Evolutionary conservation across 1,284 basidiomycete species (phyloP), one percentile per base, ranked within the genome.

Genomic region (Abortiporus biennis): DNA sequence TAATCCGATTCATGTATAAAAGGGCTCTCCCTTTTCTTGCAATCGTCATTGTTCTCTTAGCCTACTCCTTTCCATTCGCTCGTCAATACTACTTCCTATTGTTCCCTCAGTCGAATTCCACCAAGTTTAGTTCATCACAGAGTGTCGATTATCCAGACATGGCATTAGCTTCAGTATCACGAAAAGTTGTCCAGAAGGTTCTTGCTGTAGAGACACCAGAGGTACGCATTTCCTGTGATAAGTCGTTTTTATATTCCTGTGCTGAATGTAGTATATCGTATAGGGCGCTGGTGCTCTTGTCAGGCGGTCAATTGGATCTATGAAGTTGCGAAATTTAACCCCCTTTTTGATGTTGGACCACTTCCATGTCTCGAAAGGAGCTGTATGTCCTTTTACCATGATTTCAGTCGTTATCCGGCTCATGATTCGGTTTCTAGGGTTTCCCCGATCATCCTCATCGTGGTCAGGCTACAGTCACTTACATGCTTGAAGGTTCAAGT

Each of bases 311-410:
- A 96, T 98, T 52, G 94, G 94, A 9, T 77, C 80, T 1, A 69
- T 69, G 58, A 69, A 63, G 35, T 70, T 98, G 17, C 72, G 81
- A 43, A 96, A 93, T 59, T 67, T 96, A 36, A 85, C 85, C 0
- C 94, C 93, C 0, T 97, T 97, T 70, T 70, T 98, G 42, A 87
- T 96, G 86, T 66, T 90, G 4, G 87, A 90, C 57, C 82, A 87
- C 53, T 87, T 88, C 54, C 74, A 80, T 56, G 71, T 83, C 42
- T 66, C 67, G 1, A 59, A 75, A 54, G 80, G 80, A 41, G 80
- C 80, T 13, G 80, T 82, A 49, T 50, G 75, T 59, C 20, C 25
- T 9, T n/a, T 29, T n/a, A 29, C 32, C 30, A 11, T 8, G 23
- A 27, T 32, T 40, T 42, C 19, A 8, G 42, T 43, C 9, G 13